These are phyloP conservation scores for Leishmania arabica DNA, from an alignment of 208 protist species.

Conservation along the genomic window DNA sequence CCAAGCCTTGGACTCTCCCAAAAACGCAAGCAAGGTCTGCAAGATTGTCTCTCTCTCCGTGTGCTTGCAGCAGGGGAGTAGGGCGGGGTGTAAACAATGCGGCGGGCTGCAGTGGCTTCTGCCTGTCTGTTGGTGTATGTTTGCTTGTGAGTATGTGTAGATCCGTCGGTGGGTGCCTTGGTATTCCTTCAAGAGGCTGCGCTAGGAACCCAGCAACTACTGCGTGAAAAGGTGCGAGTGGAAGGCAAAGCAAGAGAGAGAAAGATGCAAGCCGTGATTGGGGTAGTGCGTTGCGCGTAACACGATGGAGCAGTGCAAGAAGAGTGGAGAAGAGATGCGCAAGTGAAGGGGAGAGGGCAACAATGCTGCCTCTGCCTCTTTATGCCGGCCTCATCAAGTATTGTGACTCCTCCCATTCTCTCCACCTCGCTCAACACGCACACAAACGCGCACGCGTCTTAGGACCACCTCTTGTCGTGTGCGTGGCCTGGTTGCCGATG, in stretches of 20 bases:
- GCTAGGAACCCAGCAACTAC: not conserved
- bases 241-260: not conserved
- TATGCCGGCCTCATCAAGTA: not conserved
- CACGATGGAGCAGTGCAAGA: not conserved
- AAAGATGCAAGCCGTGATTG: not conserved
- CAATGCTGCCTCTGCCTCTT: not conserved
- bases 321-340: not conserved
- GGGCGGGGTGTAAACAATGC: too few relatives aligned
- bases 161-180: not conserved
- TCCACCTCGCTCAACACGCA: not conserved
- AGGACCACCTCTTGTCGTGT: not conserved
- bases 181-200: not conserved
- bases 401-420: not conserved
- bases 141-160: not conserved
- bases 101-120: not conserved
- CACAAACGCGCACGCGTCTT: not conserved
- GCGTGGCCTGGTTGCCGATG: not conserved
- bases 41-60: not conserved
- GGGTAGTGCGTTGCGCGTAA: not conserved
- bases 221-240: not conserved
- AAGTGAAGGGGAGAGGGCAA: not conserved
- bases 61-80: not conserved
- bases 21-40: not conserved
- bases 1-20: not conserved
- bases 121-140: not conserved